These are phyloP conservation scores for Paramarasmius palmivorus DNA, from an alignment of 1,284 basidiomycete genomes.

Conservation along the genomic window DNA sequence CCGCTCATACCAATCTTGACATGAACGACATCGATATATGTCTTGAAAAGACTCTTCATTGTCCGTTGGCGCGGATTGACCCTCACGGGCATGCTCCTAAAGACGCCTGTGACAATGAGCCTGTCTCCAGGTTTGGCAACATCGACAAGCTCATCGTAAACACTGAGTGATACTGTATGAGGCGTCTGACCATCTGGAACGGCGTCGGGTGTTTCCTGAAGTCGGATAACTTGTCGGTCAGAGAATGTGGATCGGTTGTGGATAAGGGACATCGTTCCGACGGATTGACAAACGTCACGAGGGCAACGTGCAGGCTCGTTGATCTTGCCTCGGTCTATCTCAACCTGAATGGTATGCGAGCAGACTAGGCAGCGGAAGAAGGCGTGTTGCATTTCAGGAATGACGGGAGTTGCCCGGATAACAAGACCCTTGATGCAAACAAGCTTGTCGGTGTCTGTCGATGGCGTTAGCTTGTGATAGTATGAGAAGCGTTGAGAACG, in stretches of 20 bases:
- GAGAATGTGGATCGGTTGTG: constrained; percentile 98
- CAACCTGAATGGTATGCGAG: constrained; percentile 91
- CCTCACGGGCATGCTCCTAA: constrained; percentile 90
- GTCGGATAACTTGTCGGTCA: constrained; percentile 91
- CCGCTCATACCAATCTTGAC: constrained; percentile 77
- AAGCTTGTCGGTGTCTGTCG: constrained; percentile 93
- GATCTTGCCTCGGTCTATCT: constrained; percentile 96
- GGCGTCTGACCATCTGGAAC: constrained; percentile 99
- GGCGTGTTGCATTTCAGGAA: constrained; percentile 97
- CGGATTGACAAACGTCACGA: constrained; percentile 85
- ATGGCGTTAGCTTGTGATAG: constrained; percentile 9
- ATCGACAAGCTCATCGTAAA: constrained; percentile 97
- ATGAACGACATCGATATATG: constrained; percentile 95
- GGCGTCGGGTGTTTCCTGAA: constrained; percentile 97
- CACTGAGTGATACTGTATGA: constrained; percentile 93
- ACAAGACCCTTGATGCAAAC: constrained; percentile 96
- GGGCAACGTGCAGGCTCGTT: constrained; percentile 91
- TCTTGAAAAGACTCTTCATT: constrained; percentile 96
- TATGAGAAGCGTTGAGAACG: constrained; percentile 21
- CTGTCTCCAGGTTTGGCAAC: constrained; percentile 94
- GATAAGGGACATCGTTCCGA: constrained; percentile 91
- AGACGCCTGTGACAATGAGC: constrained; percentile 90
- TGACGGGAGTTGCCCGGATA: constrained; percentile 95
- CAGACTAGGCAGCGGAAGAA: constrained; percentile 99
- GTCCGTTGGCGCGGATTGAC: constrained; percentile 91